phyloP scores from a whole-genome alignment of 371 early-diverging fungal species.

The Chytridium lagenaria region DNA sequence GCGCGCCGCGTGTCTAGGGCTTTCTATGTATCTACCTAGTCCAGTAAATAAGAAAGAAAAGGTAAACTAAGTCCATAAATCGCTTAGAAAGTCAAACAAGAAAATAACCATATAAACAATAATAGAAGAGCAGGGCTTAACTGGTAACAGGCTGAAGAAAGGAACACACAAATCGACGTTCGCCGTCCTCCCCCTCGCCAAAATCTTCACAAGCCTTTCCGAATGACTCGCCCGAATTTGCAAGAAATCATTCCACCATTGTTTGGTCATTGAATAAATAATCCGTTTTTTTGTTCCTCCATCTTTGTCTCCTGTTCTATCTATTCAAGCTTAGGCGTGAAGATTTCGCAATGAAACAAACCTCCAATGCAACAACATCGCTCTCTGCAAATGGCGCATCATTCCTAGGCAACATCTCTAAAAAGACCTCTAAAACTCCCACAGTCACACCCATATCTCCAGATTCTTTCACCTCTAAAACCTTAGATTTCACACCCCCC shows the following conservation, averaged over 20 bases:
- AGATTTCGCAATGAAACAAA: not conserved
- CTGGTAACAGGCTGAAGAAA: constrained; percentile 38
- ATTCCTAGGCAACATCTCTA: constrained; percentile 32
- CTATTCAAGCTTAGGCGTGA: constrained; percentile 8
- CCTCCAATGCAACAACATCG: constrained; percentile 37
- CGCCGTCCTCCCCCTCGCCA: constrained; percentile 41
- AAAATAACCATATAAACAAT: too few relatives aligned
- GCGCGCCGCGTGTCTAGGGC: constrained; percentile 45
- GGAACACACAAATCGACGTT: constrained; percentile 37
- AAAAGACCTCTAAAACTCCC: constrained; percentile 31
- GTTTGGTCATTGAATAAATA: constrained; percentile 41
- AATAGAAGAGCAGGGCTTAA: too few relatives aligned
- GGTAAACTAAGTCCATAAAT: too few relatives aligned
- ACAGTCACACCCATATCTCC: constrained; percentile 38
- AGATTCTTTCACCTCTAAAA: constrained; percentile 34
- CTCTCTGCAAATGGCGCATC: constrained; percentile 11
- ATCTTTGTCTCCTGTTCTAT: constrained; percentile 31
- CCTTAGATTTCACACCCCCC: constrained; percentile 22
- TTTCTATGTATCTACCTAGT: constrained; percentile 37
- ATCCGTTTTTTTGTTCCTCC: constrained; percentile 31
- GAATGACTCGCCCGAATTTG: constrained; percentile 42
- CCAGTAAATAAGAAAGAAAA: too few relatives aligned
- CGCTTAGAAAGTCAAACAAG: too few relatives aligned
- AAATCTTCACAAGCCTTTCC: constrained; percentile 45
- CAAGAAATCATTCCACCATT: constrained; percentile 54